Evolutionary conservation across 129 eudicot genomes (phyloP).

Genomic region (Flaveria brownii): DNA sequence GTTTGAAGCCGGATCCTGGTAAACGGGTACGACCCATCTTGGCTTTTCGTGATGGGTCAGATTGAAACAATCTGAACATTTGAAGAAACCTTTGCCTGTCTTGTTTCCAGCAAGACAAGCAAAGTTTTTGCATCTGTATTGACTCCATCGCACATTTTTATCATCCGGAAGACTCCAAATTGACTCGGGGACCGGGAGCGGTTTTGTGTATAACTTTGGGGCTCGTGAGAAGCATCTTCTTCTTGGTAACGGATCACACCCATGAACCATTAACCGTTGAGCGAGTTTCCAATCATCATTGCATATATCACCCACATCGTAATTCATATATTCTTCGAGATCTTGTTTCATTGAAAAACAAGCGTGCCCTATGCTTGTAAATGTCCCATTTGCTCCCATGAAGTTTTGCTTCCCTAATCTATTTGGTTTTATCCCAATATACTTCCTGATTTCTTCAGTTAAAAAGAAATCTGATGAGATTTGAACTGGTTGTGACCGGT

Average conservation of each 20-base stretch:
- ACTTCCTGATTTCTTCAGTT: constrained; percentile 69
- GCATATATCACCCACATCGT: constrained; percentile 75
- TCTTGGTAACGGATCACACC: constrained; percentile 80
- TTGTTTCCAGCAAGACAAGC: constrained; percentile 52
- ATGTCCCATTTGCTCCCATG: constrained; percentile 84
- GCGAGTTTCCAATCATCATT: constrained; percentile 81
- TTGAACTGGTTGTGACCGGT: constrained; percentile 20
- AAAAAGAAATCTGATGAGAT: constrained; percentile 49
- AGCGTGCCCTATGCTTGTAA: constrained; percentile 71
- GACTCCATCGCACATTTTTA: constrained; percentile 68
- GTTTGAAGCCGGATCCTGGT: constrained; percentile 47
- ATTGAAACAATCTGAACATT: constrained; percentile 74
- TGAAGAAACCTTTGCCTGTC: constrained; percentile 64
- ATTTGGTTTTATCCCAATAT: constrained; percentile 67
- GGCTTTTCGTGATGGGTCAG: constrained; percentile 55
- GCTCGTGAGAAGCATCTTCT: constrained; percentile 58
- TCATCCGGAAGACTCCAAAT: constrained; percentile 64
- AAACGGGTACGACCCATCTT: constrained; percentile 54
- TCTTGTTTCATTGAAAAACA: constrained; percentile 67
- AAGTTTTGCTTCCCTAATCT: constrained; percentile 64
- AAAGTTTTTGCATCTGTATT: constrained; percentile 63
- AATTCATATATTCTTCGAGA: constrained; percentile 78
- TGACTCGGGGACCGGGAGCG: constrained; percentile 53
- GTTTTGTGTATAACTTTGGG: constrained; percentile 56
- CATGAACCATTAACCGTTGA: constrained; percentile 71